These are phyloP conservation scores for Sutorius eximius DNA, from an alignment of 1,284 basidiomycete species.

Conservation along the genomic window DNA sequence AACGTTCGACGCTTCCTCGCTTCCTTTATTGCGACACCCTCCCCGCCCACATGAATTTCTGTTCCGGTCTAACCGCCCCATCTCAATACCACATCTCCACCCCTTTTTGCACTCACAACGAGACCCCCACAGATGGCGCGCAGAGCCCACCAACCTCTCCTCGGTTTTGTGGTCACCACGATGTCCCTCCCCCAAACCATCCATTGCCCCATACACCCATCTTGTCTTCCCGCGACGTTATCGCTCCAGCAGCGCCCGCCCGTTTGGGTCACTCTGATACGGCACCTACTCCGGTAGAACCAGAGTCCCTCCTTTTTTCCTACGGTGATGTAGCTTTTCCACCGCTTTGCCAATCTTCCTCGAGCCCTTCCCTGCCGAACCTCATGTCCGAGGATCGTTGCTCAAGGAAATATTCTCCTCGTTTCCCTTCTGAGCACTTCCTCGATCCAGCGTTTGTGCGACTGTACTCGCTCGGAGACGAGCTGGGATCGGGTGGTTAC, in stretches of 20 bases:
- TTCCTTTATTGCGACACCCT: slow-evolving; percentile 7
- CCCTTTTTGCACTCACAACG: background rate
- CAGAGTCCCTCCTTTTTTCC: slow-evolving; percentile 31
- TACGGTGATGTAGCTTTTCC: slow-evolving; percentile 2
- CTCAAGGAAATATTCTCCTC: slow-evolving; percentile 50
- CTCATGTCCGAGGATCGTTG: slow-evolving; percentile 14
- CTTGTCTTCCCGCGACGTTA: background rate
- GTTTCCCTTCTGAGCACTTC: slow-evolving; percentile 60
- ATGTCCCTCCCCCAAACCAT: background rate
- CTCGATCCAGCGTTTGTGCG: slow-evolving; percentile 69
- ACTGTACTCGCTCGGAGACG: slow-evolving; percentile 70
- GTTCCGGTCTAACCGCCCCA: background rate
- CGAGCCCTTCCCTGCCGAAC: background rate
- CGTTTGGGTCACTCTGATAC: background rate
- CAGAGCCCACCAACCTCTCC: background rate
- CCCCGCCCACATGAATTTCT: slow-evolving; percentile 1
- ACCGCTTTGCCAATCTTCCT: slow-evolving; percentile 5
- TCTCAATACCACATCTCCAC: background rate
- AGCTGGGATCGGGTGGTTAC: slow-evolving; percentile 89
- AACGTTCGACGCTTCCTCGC: background rate
- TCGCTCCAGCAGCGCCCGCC: background rate
- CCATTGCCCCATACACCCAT: background rate
- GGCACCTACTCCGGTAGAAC: background rate
- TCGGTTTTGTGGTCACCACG: background rate
- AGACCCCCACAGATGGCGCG: background rate